Evolutionary conservation across 2,329 filamentous ascomycete species (phyloP).

Genomic region (Metarhizium robertsii): DNA sequence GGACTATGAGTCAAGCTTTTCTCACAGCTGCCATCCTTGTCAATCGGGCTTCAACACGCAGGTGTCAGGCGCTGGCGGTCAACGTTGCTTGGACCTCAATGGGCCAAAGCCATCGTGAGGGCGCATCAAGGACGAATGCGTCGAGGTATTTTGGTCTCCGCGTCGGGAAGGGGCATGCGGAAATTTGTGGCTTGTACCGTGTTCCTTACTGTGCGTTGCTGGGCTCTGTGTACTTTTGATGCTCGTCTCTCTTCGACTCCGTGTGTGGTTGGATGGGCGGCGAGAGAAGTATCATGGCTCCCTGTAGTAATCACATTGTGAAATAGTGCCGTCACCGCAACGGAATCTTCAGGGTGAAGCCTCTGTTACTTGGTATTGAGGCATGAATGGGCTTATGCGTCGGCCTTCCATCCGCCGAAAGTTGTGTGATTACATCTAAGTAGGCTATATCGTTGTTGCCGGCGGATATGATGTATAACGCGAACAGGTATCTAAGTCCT

Average conservation of each 20-base stretch:
- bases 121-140: not conserved
- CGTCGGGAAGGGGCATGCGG: not conserved
- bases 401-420: too few species aligned
- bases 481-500: too few species aligned
- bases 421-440: too few species aligned
- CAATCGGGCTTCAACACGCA: conserved; percentile 5
- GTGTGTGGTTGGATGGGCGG: too few species aligned
- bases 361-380: too few species aligned
- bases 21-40: not conserved
- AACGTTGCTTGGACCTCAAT: not conserved
- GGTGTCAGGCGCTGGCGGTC: conserved; percentile 4
- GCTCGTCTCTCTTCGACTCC: not conserved
- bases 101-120: not conserved
- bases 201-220: not conserved
- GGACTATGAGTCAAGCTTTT: not conserved
- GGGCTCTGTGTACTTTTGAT: not conserved
- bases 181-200: not conserved
- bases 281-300: too few species aligned
- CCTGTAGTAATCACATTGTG: too few species aligned
- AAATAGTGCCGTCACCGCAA: too few species aligned
- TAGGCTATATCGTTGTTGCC: too few species aligned
- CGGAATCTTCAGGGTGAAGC: too few species aligned
- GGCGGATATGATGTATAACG: too few species aligned
- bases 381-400: too few species aligned
- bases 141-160: not conserved